Evolutionary conservation across 192 early-diverging fungal species (phyloP).

Genomic region (Backusella parvicylindrica): DNA sequence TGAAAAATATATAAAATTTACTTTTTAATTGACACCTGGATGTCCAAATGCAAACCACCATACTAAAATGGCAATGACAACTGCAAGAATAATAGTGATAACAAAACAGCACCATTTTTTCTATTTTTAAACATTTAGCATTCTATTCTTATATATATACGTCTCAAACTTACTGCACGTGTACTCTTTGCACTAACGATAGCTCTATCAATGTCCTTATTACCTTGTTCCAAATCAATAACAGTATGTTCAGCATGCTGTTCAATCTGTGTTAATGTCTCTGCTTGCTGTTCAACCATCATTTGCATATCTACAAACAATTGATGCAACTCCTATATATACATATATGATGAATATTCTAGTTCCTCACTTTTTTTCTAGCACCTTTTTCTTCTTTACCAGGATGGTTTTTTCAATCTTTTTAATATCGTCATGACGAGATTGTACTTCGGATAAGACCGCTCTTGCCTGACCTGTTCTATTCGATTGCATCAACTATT

Average conservation of each 20-base stretch:
- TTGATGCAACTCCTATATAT: slow-evolving; percentile 75
- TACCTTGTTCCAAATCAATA: slow-evolving; percentile 62
- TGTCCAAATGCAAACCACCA: slow-evolving; percentile 38
- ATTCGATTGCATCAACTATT: slow-evolving; percentile 65
- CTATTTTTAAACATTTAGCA: not conserved
- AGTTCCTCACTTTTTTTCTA: not conserved
- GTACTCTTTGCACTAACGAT: slow-evolving; percentile 39
- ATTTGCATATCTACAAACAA: slow-evolving; percentile 89
- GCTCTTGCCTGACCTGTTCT: slow-evolving; percentile 75
- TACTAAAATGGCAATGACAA: slow-evolving; percentile 24
- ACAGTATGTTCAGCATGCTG: slow-evolving; percentile 57
- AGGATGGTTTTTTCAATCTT: slow-evolving; percentile 86
- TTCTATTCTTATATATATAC: no score
- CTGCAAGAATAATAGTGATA: slow-evolving; percentile 25
- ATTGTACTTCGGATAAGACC: slow-evolving; percentile 80
- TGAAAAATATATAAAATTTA: not conserved
- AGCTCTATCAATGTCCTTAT: slow-evolving; percentile 58
- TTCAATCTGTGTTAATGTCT: slow-evolving; percentile 73
- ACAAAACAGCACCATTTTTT: slow-evolving; percentile 38
- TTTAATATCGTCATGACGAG: slow-evolving; percentile 80
- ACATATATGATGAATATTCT: not conserved
- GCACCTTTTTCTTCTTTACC: slow-evolving; percentile 39
- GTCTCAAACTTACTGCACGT: slow-evolving; percentile 25
- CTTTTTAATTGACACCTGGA: slow-evolving; percentile 23
- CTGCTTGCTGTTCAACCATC: slow-evolving; percentile 72